phyloP scores from a whole-genome alignment of 1,284 basidiomycete species.

The Schizopora paradoxa region DNA sequence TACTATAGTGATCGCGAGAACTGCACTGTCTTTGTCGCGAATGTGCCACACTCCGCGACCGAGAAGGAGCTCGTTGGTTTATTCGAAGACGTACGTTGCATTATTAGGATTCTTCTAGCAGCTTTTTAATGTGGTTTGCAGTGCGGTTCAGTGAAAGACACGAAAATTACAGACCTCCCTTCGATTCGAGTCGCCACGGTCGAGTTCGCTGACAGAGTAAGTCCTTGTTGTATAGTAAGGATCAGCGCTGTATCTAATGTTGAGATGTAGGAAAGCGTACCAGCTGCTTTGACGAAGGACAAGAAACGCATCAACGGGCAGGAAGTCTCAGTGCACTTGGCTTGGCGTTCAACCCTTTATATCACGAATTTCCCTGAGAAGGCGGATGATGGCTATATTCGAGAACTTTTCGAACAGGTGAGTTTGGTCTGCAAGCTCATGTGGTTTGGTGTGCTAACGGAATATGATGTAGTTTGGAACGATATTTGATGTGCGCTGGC shows the following conservation, averaged over 20 bases:
- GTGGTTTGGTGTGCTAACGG: conserved; percentile 11
- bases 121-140: conserved; percentile 31
- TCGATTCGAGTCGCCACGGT: conserved; percentile 68
- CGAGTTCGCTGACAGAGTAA: conserved; percentile 70
- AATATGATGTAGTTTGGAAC: conserved; percentile 63
- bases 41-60: conserved; percentile 52
- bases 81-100: conserved; percentile 76
- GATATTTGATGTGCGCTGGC: conserved; percentile 95
- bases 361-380: conserved; percentile 93
- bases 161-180: conserved; percentile 61
- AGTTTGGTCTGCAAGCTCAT: conserved; percentile 13
- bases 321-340: conserved; percentile 80
- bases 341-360: conserved; percentile 93
- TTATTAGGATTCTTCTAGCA: conserved; percentile 1
- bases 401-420: conserved; percentile 77
- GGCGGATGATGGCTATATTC: conserved; percentile 74
- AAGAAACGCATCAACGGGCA: conserved; percentile 76
- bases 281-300: conserved; percentile 87
- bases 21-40: conserved; percentile 82
- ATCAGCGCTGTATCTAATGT: not conserved
- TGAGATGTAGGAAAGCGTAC: conserved; percentile 61
- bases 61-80: conserved; percentile 66
- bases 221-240: conserved; percentile 20
- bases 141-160: conserved; percentile 81
- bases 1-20: conserved; percentile 86